Evolutionary conservation across 208 protist genomes (phyloP), one percentile per base, ranked within the genome.

Genomic region (Vickermania ingenoplastis): DNA sequence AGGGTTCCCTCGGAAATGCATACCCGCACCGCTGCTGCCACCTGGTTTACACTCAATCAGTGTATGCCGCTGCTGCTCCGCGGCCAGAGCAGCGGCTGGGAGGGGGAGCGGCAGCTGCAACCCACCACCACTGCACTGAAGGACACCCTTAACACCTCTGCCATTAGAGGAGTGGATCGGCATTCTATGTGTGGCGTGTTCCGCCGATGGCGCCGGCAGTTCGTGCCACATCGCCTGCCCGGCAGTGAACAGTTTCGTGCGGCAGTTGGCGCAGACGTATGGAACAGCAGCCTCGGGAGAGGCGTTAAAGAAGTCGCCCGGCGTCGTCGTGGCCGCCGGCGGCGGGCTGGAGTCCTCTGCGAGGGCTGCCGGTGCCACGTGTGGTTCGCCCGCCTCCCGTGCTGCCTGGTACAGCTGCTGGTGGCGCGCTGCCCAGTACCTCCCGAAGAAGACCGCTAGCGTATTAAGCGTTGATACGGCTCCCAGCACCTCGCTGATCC

Each of bases 211-310:
- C n/a, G n/a, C n/a, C n/a, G n/a, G n/a, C 36, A 45, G 17, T n/a
- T 17, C 11, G 36, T 45, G 36, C 36, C 36, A 45, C 36, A 45
- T 7, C 17, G 36, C 36, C 17, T 45, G 36, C 7, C 17, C 36
- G 7, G 11, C 36, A 45, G 36, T 45, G 36, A 57, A 57, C 5
- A 57, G 53, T 22, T 17, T n/a, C 24, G 53, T 26, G 5, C 53
- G 25, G 53, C 53, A 57, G 23, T 57, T 27, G 25, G 29, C 53
- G 17, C 53, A 57, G 5, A 57, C 53, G 27, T 36, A 57, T 14
- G 53, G 14, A 2, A n/a, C 21, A 3, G 48, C 23, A n/a, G 29
- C 22, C 53, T 14, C 53, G 14, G 22, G 3, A 11, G 53, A 3
- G 53, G 23, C 53, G 23, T 45, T 7, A 45, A 45, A 45, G 36